Evolutionary conservation across 2,329 filamentous ascomycete genomes (phyloP), one percentile per base, ranked within the genome.

Genomic region (Arthrobotrys iridis): DNA sequence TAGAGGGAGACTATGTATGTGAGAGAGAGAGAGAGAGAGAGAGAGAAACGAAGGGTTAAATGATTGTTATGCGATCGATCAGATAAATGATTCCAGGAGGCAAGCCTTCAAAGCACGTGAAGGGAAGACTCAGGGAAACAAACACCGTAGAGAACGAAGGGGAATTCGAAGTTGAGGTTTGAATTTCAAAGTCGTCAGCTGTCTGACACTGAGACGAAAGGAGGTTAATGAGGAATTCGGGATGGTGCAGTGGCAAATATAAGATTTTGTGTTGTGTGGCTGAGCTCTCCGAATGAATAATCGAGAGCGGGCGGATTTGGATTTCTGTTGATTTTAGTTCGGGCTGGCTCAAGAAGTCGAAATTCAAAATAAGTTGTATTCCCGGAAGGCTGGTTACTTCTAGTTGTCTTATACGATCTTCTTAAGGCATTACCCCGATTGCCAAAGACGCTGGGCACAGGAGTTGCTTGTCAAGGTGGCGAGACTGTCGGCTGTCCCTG

Each of bases 141-240:
- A 37, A 8, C 5, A 20, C 6, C 18, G 15, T 2, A 46, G 2
- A 40, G 43, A 24, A 26, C 13, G 35, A 41, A 37, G 30, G 18
- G 18, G 41, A 40, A 13, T 41, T 33, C 52, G 43, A 41, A 13
- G 30, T 10, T 58, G 55, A 50, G 15, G 45, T 18, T 64, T 24
- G 18, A 50, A 50, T 6, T 20, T 11, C 13, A 10, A 30, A 48
- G 46, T 55, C 50, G 50, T 55, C 30, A 37, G 30, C 28, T 55
- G 50, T 55, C 50, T 55, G 4, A 15, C 8, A 24, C 18, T 35
- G 50, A 55, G 30, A 55, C 50, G 30, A 55, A 55, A 55, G 50
- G 50, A 55, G 50, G 50, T 55, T 37, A 37, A 55, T n/a, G 50
- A 55, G 48, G 30, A 33, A 33, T 33, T 33, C 30, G 30, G 30